Evolutionary conservation across 2,329 filamentous ascomycete species (phyloP), one percentile per base, ranked within the genome.

Genomic region (Calonectria pseudoreteaudii): DNA sequence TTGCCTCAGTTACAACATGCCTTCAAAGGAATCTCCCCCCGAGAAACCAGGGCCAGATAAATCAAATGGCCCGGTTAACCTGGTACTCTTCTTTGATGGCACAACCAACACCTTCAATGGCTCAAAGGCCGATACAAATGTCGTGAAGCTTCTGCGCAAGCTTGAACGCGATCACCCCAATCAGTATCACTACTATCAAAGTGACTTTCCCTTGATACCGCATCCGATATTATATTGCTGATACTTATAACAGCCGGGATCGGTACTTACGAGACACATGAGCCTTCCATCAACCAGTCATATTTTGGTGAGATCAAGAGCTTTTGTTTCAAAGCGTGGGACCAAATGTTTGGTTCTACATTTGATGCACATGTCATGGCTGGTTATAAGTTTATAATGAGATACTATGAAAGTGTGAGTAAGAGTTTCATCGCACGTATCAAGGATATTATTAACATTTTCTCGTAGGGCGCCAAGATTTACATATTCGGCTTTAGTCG

Each of bases 401-500:
- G 87, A 13, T 89, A 88, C 78, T 90, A 90, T 68, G 81, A 85
- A 36, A 79, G 80, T 13, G 86, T 84, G 3, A 74, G 79, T 84
- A 60, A 5, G 4, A 7, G 1, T 8, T 2, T 34, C 30, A 20
- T n/a, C 0, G 4, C 11, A 2, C 1, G 5, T n/a, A 13, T 41
- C 16, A 7, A 3, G 38, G 20, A 41, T 0, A 8, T 1, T 7
- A 18, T 41, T 41, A 20, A 5, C 2, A 18, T 6, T 18, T 18
- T 18, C 16, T 8, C 0, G 10, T 34, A 87, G 78, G 86, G 84
- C 0, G 88, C 88, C 74, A 86, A 86, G 64, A 89, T 90, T 38
- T 90, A 90, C 75, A 86, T 90, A 75, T 90, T 90, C 56, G 88
- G 88, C 18, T 90, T 90, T 77, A 87, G 86, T 9, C 86, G 88